A percentile compares a stretch with the other conserved stretches of the same genome.
Conservation (phyloP, 2,329 filamentous ascomycete species). For the Aspergillus aculeatinus region DNA sequence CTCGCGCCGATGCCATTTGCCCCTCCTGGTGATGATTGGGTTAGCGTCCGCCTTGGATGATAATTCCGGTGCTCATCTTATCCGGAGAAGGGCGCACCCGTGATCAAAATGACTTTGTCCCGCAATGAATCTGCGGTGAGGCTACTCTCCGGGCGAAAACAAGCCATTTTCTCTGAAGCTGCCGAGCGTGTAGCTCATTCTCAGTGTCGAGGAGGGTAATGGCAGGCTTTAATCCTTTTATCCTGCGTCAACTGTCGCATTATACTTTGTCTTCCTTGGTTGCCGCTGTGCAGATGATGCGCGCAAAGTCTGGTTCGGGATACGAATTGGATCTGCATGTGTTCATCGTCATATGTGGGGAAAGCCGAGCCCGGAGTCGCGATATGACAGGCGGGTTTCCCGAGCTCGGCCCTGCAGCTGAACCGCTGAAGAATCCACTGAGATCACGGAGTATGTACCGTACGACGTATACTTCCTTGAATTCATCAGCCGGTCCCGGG, state of each 20-base stretch:
- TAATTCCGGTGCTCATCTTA: too few species aligned
- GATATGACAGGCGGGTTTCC: too few species aligned
- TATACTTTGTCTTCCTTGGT: too few species aligned
- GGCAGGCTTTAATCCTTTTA: not conserved
- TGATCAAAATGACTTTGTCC: slow-evolving; percentile 22
- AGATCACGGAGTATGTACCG: too few species aligned
- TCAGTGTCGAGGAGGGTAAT: not conserved
- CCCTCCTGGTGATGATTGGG: slow-evolving; percentile 31
- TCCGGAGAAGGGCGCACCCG: slow-evolving; percentile 12
- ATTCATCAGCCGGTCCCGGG: not conserved
- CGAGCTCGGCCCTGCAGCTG: too few species aligned
- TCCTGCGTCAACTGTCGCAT: not conserved
- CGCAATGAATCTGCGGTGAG: slow-evolving; percentile 16
- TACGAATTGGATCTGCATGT: too few species aligned
- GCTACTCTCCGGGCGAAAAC: slow-evolving; percentile 13
- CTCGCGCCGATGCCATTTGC: slow-evolving; percentile 49
- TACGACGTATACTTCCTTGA: too few species aligned
- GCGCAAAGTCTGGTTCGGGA: too few species aligned
- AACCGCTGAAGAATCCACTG: too few species aligned
- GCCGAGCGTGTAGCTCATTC: not conserved
- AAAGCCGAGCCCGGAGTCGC: too few species aligned
- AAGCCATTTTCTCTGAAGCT: not conserved
- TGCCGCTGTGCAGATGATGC: too few species aligned
- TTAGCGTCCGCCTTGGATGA: not conserved
- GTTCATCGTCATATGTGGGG: too few species aligned